Evolutionary conservation across 75 land plant genomes (phyloP), one percentile per base, ranked within the genome.

Genomic region (Gnetum montanum): DNA sequence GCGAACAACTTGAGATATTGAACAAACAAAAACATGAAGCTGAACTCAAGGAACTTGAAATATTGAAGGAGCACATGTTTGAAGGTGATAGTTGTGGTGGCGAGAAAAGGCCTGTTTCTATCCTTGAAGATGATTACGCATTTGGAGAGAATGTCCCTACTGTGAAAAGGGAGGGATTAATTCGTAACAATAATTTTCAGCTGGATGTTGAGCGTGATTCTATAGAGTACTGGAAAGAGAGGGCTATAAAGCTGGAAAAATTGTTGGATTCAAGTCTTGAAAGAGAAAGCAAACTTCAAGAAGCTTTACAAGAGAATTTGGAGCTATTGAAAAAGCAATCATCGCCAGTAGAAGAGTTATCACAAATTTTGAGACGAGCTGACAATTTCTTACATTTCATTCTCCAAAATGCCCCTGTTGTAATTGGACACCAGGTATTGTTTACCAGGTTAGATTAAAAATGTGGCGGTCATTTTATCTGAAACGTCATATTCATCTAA

Each of bases 351-450:
- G 82, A 81, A 40, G 94, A 88, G 50, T 38, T 88, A 61, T 67
- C 80, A 8, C 82, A 78, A 70, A 79, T 85, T 43, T 58, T 88
- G 44, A 64, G 82, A 49, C 72, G 94, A 62, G 81, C 88, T 7
- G 94, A 88, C 46, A 78, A 88, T 49, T 88, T 81, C 47, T 62
- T 88, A 33, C 90, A 86, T 52, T 88, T 88, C 54, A 48, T 81
- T 45, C 80, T 88, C 15, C 74, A 79, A 54, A 84, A 71, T 69
- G 85, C 94, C 46, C 94, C 94, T 1, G 72, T 88, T 52, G 82
- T 88, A 27, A 61, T 88, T 8, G 85, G 85, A 1, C 94, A 88
- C 69, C 89, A 81, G 90, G 94, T 88, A 71, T 37, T 29, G 54
- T 15, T 46, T 22, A 24, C 28, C 50, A 23, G 4, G 3, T 13